A percentile compares a stretch with the other conserved stretches of the same genome.
These are phyloP conservation scores for Acanthamoeba polyphaga DNA, from an alignment of 208 protist species.

Conservation along the genomic window DNA sequence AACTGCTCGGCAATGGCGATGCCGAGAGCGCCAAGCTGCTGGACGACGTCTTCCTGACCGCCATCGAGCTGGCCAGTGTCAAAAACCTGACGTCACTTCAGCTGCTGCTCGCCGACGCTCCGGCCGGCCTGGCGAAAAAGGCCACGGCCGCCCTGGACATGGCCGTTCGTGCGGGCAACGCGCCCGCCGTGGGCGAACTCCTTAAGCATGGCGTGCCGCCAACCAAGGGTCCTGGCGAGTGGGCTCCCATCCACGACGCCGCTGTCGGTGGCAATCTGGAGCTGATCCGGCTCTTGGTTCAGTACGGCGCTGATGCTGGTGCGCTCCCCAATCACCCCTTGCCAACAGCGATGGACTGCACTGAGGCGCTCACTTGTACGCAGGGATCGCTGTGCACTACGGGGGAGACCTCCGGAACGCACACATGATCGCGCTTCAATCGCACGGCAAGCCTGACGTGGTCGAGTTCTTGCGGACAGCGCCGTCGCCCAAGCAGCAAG, in stretches of 20 bases:
- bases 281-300: background rate
- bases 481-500: background rate
- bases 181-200: background rate
- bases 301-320: constrained; percentile 25
- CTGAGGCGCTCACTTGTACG: background rate
- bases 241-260: background rate
- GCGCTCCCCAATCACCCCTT: background rate
- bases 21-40: background rate
- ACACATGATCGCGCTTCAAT: background rate
- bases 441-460: constrained; percentile 13
- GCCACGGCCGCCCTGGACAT: background rate
- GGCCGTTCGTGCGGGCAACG: background rate
- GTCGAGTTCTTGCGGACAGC: background rate
- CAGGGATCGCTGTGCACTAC: background rate
- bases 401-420: background rate
- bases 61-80: background rate
- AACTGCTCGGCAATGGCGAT: background rate
- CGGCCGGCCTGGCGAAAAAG: background rate
- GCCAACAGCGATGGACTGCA: background rate
- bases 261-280: background rate
- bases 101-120: background rate
- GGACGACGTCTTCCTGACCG: background rate
- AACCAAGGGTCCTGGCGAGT: background rate
- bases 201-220: constrained; percentile 11
- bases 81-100: background rate